phyloP scores from a whole-genome alignment of 345 rosid genomes.

The Rhizophora apiculata region DNA sequence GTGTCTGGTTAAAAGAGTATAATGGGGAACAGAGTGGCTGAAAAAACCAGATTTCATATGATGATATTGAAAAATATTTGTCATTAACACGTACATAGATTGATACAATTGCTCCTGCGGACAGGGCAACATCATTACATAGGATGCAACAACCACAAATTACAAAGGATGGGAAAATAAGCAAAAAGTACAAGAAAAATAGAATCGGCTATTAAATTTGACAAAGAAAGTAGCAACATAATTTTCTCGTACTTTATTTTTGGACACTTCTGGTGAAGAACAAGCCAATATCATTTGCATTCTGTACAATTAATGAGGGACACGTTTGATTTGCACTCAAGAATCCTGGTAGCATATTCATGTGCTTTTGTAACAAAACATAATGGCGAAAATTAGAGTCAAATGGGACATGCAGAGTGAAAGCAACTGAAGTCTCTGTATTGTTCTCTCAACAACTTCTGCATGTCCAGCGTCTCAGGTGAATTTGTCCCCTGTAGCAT shows the following conservation, averaged over 20 bases:
- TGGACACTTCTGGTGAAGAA: constrained; percentile 13
- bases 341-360: constrained; percentile 31
- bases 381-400: constrained; percentile 41
- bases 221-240: constrained; percentile 14
- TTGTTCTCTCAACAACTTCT: constrained; percentile 36
- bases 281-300: constrained; percentile 18
- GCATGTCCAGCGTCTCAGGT: constrained; percentile 32
- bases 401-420: constrained; percentile 46
- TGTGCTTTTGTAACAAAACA: constrained; percentile 21
- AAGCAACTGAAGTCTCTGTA: constrained; percentile 34
- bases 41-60: constrained; percentile 12
- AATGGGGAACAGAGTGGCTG: constrained; percentile 1
- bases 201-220: constrained; percentile 9
- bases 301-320: constrained; percentile 20
- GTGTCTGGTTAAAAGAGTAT: constrained; percentile 16
- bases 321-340: constrained; percentile 22
- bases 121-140: constrained; percentile 20
- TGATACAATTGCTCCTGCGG: constrained; percentile 7
- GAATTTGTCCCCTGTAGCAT: constrained; percentile 44
- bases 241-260: constrained; percentile 15
- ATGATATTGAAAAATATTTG: neutral
- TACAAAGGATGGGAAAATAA: neutral
- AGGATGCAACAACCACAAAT: constrained; percentile 13
- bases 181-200: constrained; percentile 1
- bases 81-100: neutral